A percentile compares a stretch with the other conserved stretches of the same genome.
Evolutionary conservation across 1,284 basidiomycete species (phyloP).

Genomic region (Tausonia pullulans): DNA sequence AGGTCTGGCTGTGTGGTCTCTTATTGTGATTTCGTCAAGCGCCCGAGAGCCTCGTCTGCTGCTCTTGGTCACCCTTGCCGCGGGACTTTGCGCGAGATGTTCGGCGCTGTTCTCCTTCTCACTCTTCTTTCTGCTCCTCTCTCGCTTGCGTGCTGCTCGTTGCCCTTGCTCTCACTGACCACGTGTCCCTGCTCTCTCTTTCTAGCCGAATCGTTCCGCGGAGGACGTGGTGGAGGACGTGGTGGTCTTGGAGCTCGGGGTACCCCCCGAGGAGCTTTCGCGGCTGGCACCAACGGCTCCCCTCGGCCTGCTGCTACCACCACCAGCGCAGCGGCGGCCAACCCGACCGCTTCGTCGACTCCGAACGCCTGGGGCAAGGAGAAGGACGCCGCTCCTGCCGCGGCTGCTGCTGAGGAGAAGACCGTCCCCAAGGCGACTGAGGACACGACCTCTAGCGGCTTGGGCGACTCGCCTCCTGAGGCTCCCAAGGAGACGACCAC

Average conservation of each 20-base stretch:
- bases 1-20: too few species aligned
- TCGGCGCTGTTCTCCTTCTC: background rate
- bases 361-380: too few species aligned
- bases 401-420: constrained; percentile 19
- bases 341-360: too few species aligned
- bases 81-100: too few species aligned
- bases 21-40: too few species aligned
- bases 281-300: too few species aligned
- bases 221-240: constrained; percentile 26
- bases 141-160: background rate
- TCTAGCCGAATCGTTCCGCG: constrained; percentile 18
- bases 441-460: background rate
- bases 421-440: background rate
- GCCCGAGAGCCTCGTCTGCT: too few species aligned
- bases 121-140: background rate
- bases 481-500: constrained; percentile 14
- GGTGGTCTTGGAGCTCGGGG: constrained; percentile 13
- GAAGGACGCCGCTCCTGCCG: constrained; percentile 22
- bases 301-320: too few species aligned
- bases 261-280: constrained; percentile 7
- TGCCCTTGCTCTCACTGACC: background rate
- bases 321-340: too few species aligned
- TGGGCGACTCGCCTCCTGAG: constrained; percentile 20
- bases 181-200: background rate
- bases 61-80: too few species aligned